Evolutionary conservation across 805 yeast genomes (phyloP).

Genomic region (Metschnikowia aberdeeniae): DNA sequence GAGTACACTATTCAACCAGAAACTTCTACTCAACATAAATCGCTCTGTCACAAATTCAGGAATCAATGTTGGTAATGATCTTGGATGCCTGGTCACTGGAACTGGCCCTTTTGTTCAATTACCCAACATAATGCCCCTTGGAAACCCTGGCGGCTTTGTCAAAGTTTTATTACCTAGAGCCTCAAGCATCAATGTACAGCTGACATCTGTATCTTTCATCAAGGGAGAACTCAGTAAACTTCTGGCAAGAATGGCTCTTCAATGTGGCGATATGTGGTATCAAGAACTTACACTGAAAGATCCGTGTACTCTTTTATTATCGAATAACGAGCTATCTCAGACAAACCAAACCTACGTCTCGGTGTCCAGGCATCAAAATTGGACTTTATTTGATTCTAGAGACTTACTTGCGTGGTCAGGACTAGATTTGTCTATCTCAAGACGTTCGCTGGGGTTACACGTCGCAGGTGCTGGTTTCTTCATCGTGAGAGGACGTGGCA

Average conservation of each 20-base stretch:
- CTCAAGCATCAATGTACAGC: constrained; percentile 6
- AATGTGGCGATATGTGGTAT: constrained; percentile 8
- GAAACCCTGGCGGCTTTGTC: constrained; percentile 6
- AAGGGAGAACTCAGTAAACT: constrained; percentile 7
- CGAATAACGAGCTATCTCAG: constrained; percentile 5
- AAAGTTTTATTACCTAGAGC: constrained; percentile 11
- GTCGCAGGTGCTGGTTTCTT: constrained; percentile 8
- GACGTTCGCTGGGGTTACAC: neutral
- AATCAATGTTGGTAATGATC: neutral
- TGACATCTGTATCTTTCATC: constrained; percentile 6
- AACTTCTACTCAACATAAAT: neutral
- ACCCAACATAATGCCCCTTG: constrained; percentile 8
- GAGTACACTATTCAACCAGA: neutral
- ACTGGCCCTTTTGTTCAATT: constrained; percentile 14
- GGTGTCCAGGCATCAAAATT: constrained; percentile 5
- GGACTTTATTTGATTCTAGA: constrained; percentile 5
- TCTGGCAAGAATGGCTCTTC: constrained; percentile 3
- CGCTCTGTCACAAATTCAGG: neutral
- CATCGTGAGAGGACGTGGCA: constrained; percentile 8
- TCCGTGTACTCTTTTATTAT: constrained; percentile 8
- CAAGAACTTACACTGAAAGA: constrained; percentile 10
- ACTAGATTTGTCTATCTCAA: constrained; percentile 5
- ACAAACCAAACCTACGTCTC: constrained; percentile 4
- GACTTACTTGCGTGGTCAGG: constrained; percentile 14
- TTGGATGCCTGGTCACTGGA: constrained; percentile 9